Conservation (phyloP, 306 rosid species). For the Clitoria ternatea region DNA sequence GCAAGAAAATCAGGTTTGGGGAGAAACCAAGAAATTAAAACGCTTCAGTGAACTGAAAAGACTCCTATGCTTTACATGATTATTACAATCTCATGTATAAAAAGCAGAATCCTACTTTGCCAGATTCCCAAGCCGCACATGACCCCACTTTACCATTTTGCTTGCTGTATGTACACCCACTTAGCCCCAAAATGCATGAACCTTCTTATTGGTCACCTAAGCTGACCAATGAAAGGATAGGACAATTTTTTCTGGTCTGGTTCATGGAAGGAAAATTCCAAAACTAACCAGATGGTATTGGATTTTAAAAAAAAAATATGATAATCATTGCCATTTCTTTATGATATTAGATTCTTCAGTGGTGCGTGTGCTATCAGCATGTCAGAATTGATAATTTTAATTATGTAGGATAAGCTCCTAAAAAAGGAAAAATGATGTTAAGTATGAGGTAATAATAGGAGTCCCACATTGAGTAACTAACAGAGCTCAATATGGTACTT, state of each 20-base stretch:
- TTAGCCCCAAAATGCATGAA: slow-evolving; percentile 14
- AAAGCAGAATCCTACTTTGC: slow-evolving; percentile 9
- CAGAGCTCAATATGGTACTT: too few species aligned
- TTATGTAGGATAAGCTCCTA: not conserved
- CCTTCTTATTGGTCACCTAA: not conserved
- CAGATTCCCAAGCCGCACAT: not conserved
- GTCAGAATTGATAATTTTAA: not conserved
- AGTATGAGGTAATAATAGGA: not conserved
- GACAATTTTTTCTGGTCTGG: not conserved
- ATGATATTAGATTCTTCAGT: not conserved
- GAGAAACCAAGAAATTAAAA: not conserved
- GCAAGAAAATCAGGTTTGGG: not conserved
- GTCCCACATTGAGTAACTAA: too few species aligned
- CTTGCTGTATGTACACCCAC: slow-evolving; percentile 1
- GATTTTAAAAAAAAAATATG: not conserved
- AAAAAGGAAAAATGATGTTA: not conserved
- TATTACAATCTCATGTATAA: not conserved
- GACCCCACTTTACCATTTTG: not conserved
- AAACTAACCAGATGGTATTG: not conserved
- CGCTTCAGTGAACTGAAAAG: slow-evolving; percentile 16
- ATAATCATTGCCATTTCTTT: not conserved
- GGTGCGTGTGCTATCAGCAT: not conserved
- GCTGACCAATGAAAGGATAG: not conserved
- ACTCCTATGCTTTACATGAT: not conserved
- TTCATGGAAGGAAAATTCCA: not conserved